phyloP scores from a whole-genome alignment of 1,139 yeast genomes.

The Hyphopichia khmerensis region DNA sequence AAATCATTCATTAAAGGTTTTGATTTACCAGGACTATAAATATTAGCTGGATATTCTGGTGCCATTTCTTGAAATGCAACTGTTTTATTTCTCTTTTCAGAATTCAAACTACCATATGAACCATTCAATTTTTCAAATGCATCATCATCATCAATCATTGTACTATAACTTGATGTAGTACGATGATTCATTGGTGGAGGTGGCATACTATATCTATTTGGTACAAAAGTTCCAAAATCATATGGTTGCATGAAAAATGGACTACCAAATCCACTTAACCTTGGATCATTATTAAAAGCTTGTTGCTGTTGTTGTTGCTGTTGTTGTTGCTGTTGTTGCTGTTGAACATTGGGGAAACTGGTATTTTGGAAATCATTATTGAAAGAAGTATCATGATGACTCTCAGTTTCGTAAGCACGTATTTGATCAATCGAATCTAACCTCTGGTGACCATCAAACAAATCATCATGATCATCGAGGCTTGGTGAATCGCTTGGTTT shows the following conservation, averaged over 20 bases:
- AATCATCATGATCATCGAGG: conserved; percentile 4
- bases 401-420: conserved; percentile 3
- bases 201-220: conserved; percentile 2
- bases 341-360: background rate
- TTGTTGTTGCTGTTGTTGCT: background rate
- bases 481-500: background rate
- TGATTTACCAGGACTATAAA: conserved; percentile 28
- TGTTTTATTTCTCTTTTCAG: conserved; percentile 15
- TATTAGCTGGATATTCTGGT: conserved; percentile 34
- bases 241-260: background rate
- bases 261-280: background rate
- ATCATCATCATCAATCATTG: conserved; percentile 22
- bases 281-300: background rate
- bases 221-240: background rate
- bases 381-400: background rate
- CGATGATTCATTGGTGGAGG: conserved; percentile 9
- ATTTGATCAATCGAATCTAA: conserved; percentile 3
- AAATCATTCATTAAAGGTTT: conserved; percentile 12
- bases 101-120: conserved; percentile 2
- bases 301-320: too few relatives aligned
- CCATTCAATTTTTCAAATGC: conserved; percentile 13
- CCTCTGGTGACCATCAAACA: conserved; percentile 2
- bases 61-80: conserved; percentile 37
- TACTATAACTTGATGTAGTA: conserved; percentile 17
- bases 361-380: background rate